A percentile compares a stretch with the other conserved stretches of the same genome.
phyloP scores from a whole-genome alignment of 768 basidiomycete genomes.

The Panaeolus cyanescens region DNA sequence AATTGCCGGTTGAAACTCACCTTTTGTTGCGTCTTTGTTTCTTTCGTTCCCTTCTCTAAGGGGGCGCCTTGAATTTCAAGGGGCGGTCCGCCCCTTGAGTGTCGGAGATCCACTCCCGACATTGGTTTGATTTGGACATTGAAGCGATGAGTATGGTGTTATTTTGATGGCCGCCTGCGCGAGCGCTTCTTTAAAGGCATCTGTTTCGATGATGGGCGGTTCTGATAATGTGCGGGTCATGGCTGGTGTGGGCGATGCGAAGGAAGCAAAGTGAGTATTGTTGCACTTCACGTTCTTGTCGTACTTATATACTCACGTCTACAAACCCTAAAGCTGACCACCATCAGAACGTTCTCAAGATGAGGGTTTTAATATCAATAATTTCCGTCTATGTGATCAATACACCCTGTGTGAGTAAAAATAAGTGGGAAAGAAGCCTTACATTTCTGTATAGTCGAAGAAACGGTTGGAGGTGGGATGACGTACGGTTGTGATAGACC shows the following conservation, averaged over 20 bases:
- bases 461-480: not conserved
- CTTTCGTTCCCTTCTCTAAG: not conserved
- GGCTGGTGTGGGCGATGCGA: no score
- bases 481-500: not conserved
- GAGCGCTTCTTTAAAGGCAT: not conserved
- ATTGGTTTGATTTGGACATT: not conserved
- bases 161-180: not conserved
- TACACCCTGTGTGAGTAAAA: no score
- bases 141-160: not conserved
- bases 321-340: no score
- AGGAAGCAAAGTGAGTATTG: no score
- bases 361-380: no score
- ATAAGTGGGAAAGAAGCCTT: no score
- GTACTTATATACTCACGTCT: no score
- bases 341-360: no score
- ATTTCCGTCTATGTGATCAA: no score
- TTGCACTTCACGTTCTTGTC: no score
- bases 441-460: not conserved
- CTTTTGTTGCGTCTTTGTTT: not conserved
- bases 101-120: not conserved
- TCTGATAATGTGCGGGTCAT: no score
- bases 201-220: not conserved
- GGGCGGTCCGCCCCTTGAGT: not conserved
- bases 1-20: not conserved
- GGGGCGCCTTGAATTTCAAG: not conserved